phyloP scores from a whole-genome alignment of 768 basidiomycete genomes.

The Fibroporia radiculosa region DNA sequence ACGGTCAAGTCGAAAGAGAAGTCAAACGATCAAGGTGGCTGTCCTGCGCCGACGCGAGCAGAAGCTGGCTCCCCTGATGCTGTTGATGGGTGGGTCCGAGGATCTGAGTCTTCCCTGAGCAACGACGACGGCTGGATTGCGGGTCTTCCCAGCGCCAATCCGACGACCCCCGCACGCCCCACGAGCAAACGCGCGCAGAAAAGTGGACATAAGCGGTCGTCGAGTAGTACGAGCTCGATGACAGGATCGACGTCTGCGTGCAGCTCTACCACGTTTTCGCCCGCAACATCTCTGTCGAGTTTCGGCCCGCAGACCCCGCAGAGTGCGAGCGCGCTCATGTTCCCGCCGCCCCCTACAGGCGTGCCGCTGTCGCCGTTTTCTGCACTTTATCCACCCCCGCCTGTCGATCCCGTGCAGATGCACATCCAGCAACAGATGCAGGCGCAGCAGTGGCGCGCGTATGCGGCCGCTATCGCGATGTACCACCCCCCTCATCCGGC shows the following conservation, averaged over 20 bases:
- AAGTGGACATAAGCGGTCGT: slow-evolving; percentile 15
- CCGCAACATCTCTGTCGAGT: not conserved
- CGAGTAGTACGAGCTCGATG: slow-evolving; percentile 10
- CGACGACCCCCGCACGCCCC: not conserved
- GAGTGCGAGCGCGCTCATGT: not conserved
- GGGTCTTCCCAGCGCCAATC: not conserved
- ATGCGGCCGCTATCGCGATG: not conserved
- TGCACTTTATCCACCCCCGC: not conserved
- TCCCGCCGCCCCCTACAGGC: not conserved
- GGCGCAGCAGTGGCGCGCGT: not conserved
- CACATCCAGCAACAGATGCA: not conserved
- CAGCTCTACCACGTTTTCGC: slow-evolving; percentile 4
- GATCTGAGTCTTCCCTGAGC: not conserved
- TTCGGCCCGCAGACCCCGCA: not conserved
- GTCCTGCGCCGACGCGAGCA: not conserved
- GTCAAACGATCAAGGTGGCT: not conserved
- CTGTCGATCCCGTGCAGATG: not conserved
- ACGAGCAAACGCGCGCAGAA: slow-evolving; percentile 5
- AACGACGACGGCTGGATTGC: slow-evolving; percentile 20
- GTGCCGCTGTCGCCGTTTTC: not conserved
- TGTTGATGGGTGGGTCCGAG: slow-evolving; percentile 6
- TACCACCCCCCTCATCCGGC: not conserved
- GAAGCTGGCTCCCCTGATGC: too few relatives aligned
- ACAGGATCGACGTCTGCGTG: slow-evolving; percentile 2
- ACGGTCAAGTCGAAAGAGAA: not conserved